A percentile compares a stretch with the other conserved stretches of the same genome.
These are phyloP conservation scores for Crithidia thermophila DNA, from an alignment of 208 protist species.

Conservation along the genomic window DNA sequence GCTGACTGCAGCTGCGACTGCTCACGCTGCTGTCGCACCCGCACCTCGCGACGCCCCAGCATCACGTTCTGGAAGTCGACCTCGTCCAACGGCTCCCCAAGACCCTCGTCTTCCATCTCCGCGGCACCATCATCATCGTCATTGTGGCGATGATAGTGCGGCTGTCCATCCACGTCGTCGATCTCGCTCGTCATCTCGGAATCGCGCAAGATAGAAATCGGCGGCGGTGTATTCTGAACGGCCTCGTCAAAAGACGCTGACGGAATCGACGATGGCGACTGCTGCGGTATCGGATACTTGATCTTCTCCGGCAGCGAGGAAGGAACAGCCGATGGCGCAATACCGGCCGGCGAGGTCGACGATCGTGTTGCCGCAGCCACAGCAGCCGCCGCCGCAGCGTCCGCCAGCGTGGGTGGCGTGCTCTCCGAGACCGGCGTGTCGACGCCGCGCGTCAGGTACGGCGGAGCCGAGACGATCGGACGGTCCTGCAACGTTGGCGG, in stretches of 20 bases:
- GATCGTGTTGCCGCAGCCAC: neutral
- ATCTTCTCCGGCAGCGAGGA: too few species aligned
- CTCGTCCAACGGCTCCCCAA: neutral
- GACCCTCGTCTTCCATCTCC: neutral
- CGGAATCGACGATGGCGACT: neutral
- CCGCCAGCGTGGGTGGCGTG: neutral
- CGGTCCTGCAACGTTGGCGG: constrained; percentile 5
- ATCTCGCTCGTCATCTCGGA: neutral
- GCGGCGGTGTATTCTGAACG: neutral
- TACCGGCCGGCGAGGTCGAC: too few species aligned
- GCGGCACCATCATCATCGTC: too few species aligned
- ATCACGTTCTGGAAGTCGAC: neutral
- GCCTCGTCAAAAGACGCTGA: neutral
- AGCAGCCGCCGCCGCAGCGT: neutral
- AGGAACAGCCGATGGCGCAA: too few species aligned
- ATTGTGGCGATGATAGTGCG: neutral
- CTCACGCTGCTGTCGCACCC: constrained; percentile 2
- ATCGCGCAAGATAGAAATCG: neutral
- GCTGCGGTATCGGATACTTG: too few species aligned
- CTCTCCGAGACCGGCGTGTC: constrained; percentile 3
- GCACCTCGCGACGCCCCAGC: neutral
- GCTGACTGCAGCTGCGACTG: too few species aligned
- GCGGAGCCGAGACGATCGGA: constrained; percentile 12
- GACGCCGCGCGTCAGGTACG: constrained; percentile 3
- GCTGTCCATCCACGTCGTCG: neutral